Base-by-base conservation (phyloP, 2,329 filamentous ascomycete species). In the Phialophora expanda region DNA sequence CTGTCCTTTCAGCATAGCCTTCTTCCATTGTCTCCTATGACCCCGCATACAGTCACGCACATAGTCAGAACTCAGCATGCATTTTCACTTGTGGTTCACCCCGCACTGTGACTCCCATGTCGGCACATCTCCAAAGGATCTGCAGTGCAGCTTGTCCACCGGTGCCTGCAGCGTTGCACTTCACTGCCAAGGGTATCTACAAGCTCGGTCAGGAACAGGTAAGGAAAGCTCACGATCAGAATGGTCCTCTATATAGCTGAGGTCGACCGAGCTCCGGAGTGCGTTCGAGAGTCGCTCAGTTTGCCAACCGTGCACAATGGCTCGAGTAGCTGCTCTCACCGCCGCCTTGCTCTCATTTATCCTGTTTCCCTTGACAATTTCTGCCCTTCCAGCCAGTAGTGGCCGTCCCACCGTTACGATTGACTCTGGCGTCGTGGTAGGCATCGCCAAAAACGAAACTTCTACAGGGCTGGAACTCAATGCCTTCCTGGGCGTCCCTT, bases 401-500 rank as follows among this genome's bases (percentile, higher is more conserved):
- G 24, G 26, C 26, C 38, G 41, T 32, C 73, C 72, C 14, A 69
- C 63, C 0, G 72, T 65, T 17, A 67, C 56, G 2, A 70, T 72
- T 11, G 69, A 71, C 50, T 68, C 69, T 26, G 74, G 74, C 2
- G 8, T 65, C 3, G 64, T 75, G 11, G 62, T 72, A 30, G 74
- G 74, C 20, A 73, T 69, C 20, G 70, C 68, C 3, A 73, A 71
- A 0, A 67, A 62, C 6, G 48, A 73, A 11, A 66, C 69, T 4
- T 69, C 65, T 9, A 66, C 72, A 1, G 69, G 68, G 5, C 62
- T 38, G 17, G 38, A 41, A 8, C 70, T 76, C 7, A 69, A 73
- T 28, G 66, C 74, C 50, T 76, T 70, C 62, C 68, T 75, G 17
- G 75, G 75, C 4, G 69, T 77, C 6, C 75, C 74, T 3, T 77